Evolutionary conservation across 208 protist species (phyloP).

Genomic region (Wallacemonas rigidus): DNA sequence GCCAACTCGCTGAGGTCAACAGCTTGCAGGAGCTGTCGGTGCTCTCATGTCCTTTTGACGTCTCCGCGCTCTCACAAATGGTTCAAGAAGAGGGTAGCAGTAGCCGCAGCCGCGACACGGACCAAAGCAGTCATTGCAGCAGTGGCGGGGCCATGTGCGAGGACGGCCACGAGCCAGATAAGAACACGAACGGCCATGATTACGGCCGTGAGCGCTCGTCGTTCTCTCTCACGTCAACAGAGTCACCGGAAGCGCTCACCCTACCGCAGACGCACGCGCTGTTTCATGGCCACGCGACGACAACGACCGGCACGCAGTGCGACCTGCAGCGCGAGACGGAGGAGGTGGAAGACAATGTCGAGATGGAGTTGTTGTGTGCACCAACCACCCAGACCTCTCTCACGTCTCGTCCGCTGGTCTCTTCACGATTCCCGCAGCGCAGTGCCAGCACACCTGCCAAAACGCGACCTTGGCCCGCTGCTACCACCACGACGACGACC

Average conservation of each 20-base stretch:
- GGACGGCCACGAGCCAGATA: too few species aligned
- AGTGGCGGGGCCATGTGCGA: neutral
- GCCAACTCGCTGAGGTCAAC: slow-evolving; percentile 12
- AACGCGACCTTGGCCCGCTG: neutral
- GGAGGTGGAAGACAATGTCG: neutral
- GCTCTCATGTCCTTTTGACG: slow-evolving; percentile 34
- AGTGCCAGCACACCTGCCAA: slow-evolving; percentile 12
- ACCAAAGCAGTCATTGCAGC: neutral
- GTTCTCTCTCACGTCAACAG: too few species aligned
- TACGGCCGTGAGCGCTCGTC: too few species aligned
- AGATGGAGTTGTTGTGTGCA: neutral
- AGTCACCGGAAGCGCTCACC: too few species aligned
- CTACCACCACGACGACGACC: too few species aligned
- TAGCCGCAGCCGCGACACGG: neutral
- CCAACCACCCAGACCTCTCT: neutral
- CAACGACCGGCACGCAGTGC: neutral
- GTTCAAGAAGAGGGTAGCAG: slow-evolving; percentile 26
- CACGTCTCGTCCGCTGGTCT: neutral
- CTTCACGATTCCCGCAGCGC: neutral
- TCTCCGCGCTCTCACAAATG: slow-evolving; percentile 36
- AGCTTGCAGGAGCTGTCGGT: slow-evolving; percentile 13
- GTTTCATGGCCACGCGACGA: neutral
- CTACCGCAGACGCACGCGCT: too few species aligned
- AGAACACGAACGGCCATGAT: too few species aligned
- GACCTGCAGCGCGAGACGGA: neutral